Evolutionary conservation across 2,329 filamentous ascomycete species (phyloP), one percentile per base, ranked within the genome.

Genomic region (Cladosporium sp.): DNA sequence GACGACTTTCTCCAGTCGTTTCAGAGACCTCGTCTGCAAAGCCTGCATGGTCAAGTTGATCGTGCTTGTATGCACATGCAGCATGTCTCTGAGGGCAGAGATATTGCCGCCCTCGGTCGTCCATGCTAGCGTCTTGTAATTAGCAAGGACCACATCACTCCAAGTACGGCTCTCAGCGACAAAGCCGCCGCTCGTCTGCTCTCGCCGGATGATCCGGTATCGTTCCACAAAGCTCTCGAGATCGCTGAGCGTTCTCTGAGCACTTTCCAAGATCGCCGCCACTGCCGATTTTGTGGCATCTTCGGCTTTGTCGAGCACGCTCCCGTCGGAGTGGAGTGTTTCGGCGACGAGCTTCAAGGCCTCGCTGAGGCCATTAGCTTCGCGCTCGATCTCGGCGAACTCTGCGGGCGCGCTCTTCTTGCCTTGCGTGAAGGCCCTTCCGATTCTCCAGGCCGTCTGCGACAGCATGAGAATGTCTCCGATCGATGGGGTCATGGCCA

Each of bases 401-500:
- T 73, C 70, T 31, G 60, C 31, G 1, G 72, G 73, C 6, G 70
- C 70, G 49, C 63, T 61, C 46, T 68, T 67, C 32, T 68, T 66
- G 22, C 69, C 70, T 16, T 72, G 63, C 4, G 67, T 68, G 58
- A 76, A 77, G 1, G 72, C 68, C 46, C 71, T 62, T 22, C 71
- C 72, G 38, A 72, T 70, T 56, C 69, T 73, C 72, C 72, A 75
- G 18, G 73, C 72, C 40, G 69, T 65, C 59, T 75, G 72, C 4
- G 72, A 74, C 13, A 75, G 65, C 68, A 73, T 71, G 38, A 76
- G 58, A 16, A 75, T 71, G 61, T 75, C 73, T 52, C 72, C 73
- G 9, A 65, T 51, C 3, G 59, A 62, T n/a, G 64, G 59, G 10
- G 59, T 40, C 32, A 41, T 41, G 14, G 52, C 52, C 52, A 54